These are phyloP conservation scores for Metschnikowia aberdeeniae DNA, from an alignment of 805 yeast species.

Conservation along the genomic window DNA sequence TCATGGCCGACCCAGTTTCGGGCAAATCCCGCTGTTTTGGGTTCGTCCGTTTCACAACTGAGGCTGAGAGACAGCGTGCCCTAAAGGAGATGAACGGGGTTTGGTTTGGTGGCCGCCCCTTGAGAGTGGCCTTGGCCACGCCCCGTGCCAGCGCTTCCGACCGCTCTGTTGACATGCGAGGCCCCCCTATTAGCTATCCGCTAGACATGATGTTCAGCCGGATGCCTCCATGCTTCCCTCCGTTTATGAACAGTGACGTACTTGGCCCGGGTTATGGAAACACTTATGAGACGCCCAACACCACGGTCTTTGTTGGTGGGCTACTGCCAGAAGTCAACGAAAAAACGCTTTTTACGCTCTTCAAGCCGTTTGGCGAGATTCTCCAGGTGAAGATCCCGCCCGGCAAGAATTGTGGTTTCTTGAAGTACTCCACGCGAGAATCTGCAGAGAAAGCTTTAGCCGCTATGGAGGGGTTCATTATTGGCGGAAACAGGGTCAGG, in stretches of 20 bases:
- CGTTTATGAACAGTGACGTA: background rate
- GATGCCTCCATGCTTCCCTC: slow-evolving; percentile 5
- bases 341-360: slow-evolving; percentile 53
- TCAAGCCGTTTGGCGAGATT: slow-evolving; percentile 71
- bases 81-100: slow-evolving; percentile 72
- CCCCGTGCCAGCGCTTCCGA: slow-evolving; percentile 45
- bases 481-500: slow-evolving; percentile 78
- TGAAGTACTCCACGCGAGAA: slow-evolving; percentile 70
- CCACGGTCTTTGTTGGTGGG: slow-evolving; percentile 79
- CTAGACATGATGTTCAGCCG: background rate
- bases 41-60: slow-evolving; percentile 70
- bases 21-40: slow-evolving; percentile 80
- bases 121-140: slow-evolving; percentile 76
- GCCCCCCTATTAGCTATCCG: background rate
- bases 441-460: slow-evolving; percentile 84
- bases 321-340: slow-evolving; percentile 62
- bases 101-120: slow-evolving; percentile 74
- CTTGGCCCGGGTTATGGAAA: background rate
- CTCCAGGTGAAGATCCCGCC: slow-evolving; percentile 70
- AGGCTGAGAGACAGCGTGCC: slow-evolving; percentile 64
- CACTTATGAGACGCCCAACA: slow-evolving; percentile 52
- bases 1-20: slow-evolving; percentile 80
- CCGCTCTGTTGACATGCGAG: slow-evolving; percentile 5
- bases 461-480: slow-evolving; percentile 86
- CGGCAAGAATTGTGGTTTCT: slow-evolving; percentile 85